phyloP scores from a whole-genome alignment of 2,329 filamentous ascomycete species.

The Pyrenophora tritici-repentis region DNA sequence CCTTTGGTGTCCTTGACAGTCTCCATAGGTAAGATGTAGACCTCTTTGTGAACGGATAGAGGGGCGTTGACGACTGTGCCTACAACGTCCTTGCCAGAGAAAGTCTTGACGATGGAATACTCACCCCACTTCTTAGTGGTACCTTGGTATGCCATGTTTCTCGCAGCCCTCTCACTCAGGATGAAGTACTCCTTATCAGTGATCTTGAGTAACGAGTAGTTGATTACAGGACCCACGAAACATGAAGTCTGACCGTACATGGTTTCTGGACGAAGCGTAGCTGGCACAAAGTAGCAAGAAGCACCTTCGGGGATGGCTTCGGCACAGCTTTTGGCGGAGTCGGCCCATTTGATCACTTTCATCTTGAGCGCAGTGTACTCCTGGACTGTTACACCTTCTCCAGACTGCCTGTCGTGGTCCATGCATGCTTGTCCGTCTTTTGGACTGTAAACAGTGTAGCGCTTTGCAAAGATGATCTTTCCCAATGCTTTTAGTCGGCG shows the following conservation, averaged over 20 bases:
- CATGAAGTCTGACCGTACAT: conserved; percentile 99
- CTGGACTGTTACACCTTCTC: conserved; percentile 82
- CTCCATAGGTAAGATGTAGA: conserved; percentile 94
- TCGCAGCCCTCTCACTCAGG: conserved; percentile 78
- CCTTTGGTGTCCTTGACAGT: conserved; percentile 90
- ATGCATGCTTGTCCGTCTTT: conserved; percentile 88
- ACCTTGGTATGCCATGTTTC: conserved; percentile 96
- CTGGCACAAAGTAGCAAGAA: conserved; percentile 86
- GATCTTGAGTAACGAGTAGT: conserved; percentile 85
- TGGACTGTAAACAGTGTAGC: conserved; percentile 87
- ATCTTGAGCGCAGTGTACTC: conserved; percentile 94
- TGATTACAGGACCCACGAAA: conserved; percentile 89
- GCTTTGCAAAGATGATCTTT: conserved; percentile 92
- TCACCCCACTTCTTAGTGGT: conserved; percentile 79
- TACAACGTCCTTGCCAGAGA: conserved; percentile 78
- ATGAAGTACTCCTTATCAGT: conserved; percentile 73
- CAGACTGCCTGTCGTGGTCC: conserved; percentile 82
- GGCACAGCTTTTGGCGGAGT: conserved; percentile 70
- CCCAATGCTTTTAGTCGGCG: conserved; percentile 83
- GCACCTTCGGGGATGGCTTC: conserved; percentile 78
- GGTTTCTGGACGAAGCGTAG: conserved; percentile 91
- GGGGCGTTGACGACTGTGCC: conserved; percentile 91
- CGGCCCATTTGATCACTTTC: conserved; percentile 86
- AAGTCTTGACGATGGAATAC: conserved; percentile 73
- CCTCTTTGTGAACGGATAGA: conserved; percentile 76